Base-by-base conservation (phyloP, 2,329 filamentous ascomycete genomes). In the Alternaria burnsii region DNA sequence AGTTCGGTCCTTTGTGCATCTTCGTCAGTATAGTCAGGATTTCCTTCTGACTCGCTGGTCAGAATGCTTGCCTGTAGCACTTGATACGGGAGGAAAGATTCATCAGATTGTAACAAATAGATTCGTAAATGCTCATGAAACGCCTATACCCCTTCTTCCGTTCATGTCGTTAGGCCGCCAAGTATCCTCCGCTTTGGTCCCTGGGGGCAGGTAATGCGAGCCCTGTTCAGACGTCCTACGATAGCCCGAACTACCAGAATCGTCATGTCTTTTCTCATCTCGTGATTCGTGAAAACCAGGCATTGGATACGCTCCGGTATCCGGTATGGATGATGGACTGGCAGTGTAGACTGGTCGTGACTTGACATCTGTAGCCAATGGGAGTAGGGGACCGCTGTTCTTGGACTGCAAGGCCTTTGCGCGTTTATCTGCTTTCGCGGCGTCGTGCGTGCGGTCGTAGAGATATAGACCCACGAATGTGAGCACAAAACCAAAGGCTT, bases 391-490 rank as follows among this genome's bases (percentile, higher is more conserved):
- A 10, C 85, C 83, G 34, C 83, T 82, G 20, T 85, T 85, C 72
- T 92, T 87, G 70, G 89, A 86, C 67, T 90, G 89, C 65, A 86
- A 79, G 8, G 83, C 79, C 59, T 84, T 84, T 4, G 92, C 93
- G 66, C 90, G 89, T 68, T 90, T 89, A 75, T 98, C 94, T 34
- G 92, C 93, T 76, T 94, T 94, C 73, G 92, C 93, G 68, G 91
- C 91, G 74, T 96, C 91, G 72, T 89, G 94, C 18, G 93, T 97
- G 61, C 95, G 89, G 79, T 99, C 95, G 79, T 99, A 99, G 41
- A 99, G 86, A 76, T 98, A 99, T 14, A 99, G 85, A 0, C 95
- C 95, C 30, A 97, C 71, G 75, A 97, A 97, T 0, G 95, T 99
- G 46, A 99, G 86, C 4, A 81, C 86, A 71, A 99, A 97, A 16